phyloP scores from a whole-genome alignment of 345 rosid species.

The Salix purpurea region DNA sequence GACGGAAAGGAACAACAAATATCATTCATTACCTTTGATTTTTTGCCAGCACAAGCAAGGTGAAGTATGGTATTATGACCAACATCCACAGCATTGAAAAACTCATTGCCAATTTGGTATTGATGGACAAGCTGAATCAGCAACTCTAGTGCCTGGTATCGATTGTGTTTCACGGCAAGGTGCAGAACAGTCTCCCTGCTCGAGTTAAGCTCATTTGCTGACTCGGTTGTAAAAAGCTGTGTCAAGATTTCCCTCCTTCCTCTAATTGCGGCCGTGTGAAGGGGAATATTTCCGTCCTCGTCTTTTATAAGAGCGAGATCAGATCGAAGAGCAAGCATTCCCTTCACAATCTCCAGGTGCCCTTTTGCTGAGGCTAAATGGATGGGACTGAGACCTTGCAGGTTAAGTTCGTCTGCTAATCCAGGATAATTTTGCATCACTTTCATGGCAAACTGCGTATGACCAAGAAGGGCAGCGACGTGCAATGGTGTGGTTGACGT shows the following conservation, averaged over 20 bases:
- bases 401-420: background rate
- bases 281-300: background rate
- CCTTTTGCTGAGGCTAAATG: conserved; percentile 5
- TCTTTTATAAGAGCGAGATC: background rate
- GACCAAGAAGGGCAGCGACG: background rate
- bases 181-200: background rate
- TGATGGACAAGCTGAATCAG: background rate
- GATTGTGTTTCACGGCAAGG: background rate
- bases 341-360: background rate
- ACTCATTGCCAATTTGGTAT: background rate
- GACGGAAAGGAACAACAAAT: background rate
- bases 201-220: background rate
- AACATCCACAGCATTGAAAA: background rate
- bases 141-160: background rate
- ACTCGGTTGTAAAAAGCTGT: background rate
- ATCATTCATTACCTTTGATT: background rate
- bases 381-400: background rate
- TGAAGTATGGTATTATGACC: background rate
- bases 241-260: background rate
- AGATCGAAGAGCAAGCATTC: background rate
- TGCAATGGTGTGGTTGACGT: conserved; percentile 9
- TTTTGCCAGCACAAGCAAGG: background rate
- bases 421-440: background rate
- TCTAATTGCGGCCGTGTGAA: background rate
- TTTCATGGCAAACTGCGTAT: background rate